Base-by-base conservation (phyloP, 2,329 filamentous ascomycete species). In the Stagonosporopsis rhizophila region DNA sequence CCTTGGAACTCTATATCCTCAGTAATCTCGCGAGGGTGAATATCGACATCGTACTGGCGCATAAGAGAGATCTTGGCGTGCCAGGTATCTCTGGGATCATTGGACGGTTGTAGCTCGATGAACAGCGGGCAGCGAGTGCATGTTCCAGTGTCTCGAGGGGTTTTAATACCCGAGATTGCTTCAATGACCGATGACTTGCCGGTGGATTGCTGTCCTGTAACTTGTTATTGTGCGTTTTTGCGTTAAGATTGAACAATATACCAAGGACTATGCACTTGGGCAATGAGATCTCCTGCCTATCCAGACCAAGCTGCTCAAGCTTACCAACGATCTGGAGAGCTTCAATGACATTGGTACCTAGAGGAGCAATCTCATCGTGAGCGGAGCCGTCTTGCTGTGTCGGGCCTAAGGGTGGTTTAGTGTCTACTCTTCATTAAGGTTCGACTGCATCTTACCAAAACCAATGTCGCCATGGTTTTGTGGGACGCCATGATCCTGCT, bases 261-360 rank as follows among this genome's bases (percentile, higher is more conserved):
- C 92, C 92, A 0, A 96, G 86, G 0, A 96, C 85, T 6, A 94
- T 89, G 9, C 96, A 86, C 64, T 92, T 91, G 0, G 92, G 91
- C 0, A 96, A 79, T 0, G 85, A 84, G 0, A 91, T 84, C 0
- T 79, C 68, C 4, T 87, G 84, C 17, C 89, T 85, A 45, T 89
- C 87, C 0, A 96, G 87, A 0, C 89, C 90, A 0, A 94, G 82
- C 6, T 87, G 82, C 46, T 91, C 86, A 0, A 96, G 82, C 44
- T 61, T 60, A 12, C 85, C 85, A 0, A 92, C 82, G 0, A 85
- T 85, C 42, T 89, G 81, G 2, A 91, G 87, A 44, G 87, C 85
- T 0, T 83, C 81, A 47, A 89, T 89, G 1, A 89, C 77, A 41
- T 85, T 82, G n/a, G 82, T 79, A 0, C 87, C 87, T 4, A 92